Percentiles rank a stretch among this genome's conserved stretches.
These are phyloP conservation scores for Rosellinia necatrix DNA, from an alignment of 2,329 filamentous ascomycete genomes.

Conservation along the genomic window DNA sequence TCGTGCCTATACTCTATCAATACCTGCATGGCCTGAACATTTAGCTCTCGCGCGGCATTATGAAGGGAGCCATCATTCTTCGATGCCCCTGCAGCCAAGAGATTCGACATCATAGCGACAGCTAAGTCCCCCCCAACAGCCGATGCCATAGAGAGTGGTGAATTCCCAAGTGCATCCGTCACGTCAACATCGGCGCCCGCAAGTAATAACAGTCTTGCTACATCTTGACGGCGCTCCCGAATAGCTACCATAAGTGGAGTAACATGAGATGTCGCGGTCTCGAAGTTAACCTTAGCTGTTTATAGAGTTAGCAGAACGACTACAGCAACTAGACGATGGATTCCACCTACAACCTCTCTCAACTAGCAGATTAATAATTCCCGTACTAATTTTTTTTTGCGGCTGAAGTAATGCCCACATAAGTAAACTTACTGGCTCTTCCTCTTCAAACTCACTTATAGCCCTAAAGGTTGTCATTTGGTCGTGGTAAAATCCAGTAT, in stretches of 20 bases:
- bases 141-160: slow-evolving; percentile 64
- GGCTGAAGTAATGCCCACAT: slow-evolving; percentile 66
- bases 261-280: slow-evolving; percentile 55
- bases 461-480: slow-evolving; percentile 52
- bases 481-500: slow-evolving; percentile 65
- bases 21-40: slow-evolving; percentile 59
- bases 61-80: slow-evolving; percentile 70
- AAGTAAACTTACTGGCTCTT: slow-evolving; percentile 61
- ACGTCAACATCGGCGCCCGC: slow-evolving; percentile 65
- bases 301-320: slow-evolving; percentile 16
- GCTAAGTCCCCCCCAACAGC: slow-evolving; percentile 57
- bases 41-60: slow-evolving; percentile 64
- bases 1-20: slow-evolving; percentile 65
- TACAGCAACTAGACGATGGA: background rate
- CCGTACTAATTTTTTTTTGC: slow-evolving; percentile 64
- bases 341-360: slow-evolving; percentile 44
- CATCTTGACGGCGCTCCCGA: slow-evolving; percentile 57
- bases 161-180: slow-evolving; percentile 60
- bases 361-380: slow-evolving; percentile 62
- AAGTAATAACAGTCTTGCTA: slow-evolving; percentile 60
- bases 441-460: slow-evolving; percentile 51
- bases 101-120: slow-evolving; percentile 57
- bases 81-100: slow-evolving; percentile 60
- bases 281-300: slow-evolving; percentile 60
- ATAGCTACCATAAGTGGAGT: slow-evolving; percentile 66